Evolutionary conservation across 2,329 filamentous ascomycete genomes (phyloP), one percentile per base, ranked within the genome.

Genomic region (Pestalotiopsis sp.): DNA sequence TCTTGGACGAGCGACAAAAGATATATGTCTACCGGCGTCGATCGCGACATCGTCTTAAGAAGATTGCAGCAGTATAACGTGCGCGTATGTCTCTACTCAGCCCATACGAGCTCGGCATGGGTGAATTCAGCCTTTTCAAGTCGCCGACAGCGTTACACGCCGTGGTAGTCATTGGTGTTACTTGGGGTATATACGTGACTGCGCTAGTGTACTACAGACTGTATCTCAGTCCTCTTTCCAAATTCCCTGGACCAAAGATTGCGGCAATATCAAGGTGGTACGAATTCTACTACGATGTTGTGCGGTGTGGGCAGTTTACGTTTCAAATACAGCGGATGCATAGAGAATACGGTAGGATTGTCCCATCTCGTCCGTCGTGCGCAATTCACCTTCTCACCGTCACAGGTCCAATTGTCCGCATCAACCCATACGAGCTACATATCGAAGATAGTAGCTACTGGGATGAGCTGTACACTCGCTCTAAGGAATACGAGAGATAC

Each of bases 161-260:
- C 11, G 52, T 25, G 17, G n/a, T 12, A 7, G 17, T 12, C 11
- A 7, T 57, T 57, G 52, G 12, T 12, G 9, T 7, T 57, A 12
- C n/a, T 57, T 57, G 17, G 7, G n/a, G 12, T 25, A n/a, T 12
- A 12, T 60, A 60, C 23, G 12, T 60, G 23, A 17, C n/a, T 11
- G 58, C n/a, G 11, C 20, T 36, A 17, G 14, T 60, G 14, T 7
- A 12, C 6, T 60, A 60, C 20, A 6, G 60, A 12, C 17, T 63
- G 20, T 27, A 40, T 12, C 23, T 65, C 13, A 45, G 65, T 58
- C 70, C 72, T 2, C 40, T 73, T 14, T 67, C 70, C 12, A 56
- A 66, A 60, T 69, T 71, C 40, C 70, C 72, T 2, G 69, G 72
- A 4, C 72, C 72, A 9, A 72, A 71, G 66, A 64, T 73, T 9